Base-by-base conservation (phyloP, 306 rosid species). In the Ziziphus jujuba region DNA sequence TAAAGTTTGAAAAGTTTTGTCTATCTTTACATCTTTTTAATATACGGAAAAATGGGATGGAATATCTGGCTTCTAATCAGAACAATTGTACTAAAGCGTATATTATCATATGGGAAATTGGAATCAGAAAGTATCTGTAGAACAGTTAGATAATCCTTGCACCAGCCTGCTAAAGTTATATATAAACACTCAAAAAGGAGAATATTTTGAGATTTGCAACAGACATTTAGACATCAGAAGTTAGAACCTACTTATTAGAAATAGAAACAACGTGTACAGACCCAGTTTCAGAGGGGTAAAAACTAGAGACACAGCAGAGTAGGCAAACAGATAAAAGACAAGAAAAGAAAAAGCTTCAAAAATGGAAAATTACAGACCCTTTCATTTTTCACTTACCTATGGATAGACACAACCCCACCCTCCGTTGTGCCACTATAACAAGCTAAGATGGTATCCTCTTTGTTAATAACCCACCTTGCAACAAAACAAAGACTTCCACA, bases 391-490 rank as follows among this genome's bases (percentile, higher is more conserved):
- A 65, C 72, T 38, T 35, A 53, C 60, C 55, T 54, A 54, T 9
- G 52, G 68, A 54, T 9, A 44, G 68, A 28, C 65, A 51, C 58
- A 45, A 54, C 17, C 51, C 72, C 66, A 65, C 49, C 4, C 68
- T 76, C 74, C 65, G 81, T 70, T 72, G 60, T 57, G 57, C 15
- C 61, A 68, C 78, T 64, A 53, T 44, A 74, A 68, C 48, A 69
- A 67, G 67, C 76, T 78, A 57, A 71, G 57, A 75, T 28, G 16
- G 61, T 71, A 65, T 52, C 74, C 85, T 76, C 76, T 72, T 60
- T 58, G 89, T 85, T 9, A 40, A 40, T 84, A 87, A 81, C 49
- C 79, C 68, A 66, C 66, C 54, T 70, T 72, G 75, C 70, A 82
- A 67, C 40, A 79, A 71, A 82, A 67, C 40, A 79, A 71, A 70